Evolutionary conservation across 495 filamentous ascomycete genomes (phyloP).

Genomic region (Daldinia decipiens): DNA sequence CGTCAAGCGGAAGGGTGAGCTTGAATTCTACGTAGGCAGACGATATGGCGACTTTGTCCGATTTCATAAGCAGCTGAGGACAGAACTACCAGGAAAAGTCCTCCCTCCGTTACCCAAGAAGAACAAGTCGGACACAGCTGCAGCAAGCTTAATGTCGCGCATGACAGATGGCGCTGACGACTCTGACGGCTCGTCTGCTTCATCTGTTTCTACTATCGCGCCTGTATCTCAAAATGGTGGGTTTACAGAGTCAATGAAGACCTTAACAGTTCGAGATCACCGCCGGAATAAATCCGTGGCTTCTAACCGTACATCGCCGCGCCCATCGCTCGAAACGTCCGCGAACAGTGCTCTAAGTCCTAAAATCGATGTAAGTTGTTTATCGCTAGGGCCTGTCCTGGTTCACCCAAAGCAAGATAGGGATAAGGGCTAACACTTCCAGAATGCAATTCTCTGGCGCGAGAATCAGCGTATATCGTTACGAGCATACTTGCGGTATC

Average conservation of each 20-base stretch:
- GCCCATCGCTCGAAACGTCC: slow-evolving; percentile 50
- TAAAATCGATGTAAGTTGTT: slow-evolving; percentile 39
- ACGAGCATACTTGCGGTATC: slow-evolving; percentile 84
- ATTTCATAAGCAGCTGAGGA: slow-evolving; percentile 80
- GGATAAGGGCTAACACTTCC: slow-evolving; percentile 8
- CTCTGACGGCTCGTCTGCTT: slow-evolving; percentile 78
- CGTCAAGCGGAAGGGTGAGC: slow-evolving; percentile 75
- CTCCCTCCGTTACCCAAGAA: slow-evolving; percentile 89
- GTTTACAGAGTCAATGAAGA: slow-evolving; percentile 51
- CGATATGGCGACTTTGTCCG: slow-evolving; percentile 88
- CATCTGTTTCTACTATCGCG: slow-evolving; percentile 72
- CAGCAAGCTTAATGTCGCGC: slow-evolving; percentile 61
- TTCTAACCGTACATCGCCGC: slow-evolving; percentile 52
- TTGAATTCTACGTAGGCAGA: slow-evolving; percentile 80
- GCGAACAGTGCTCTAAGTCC: slow-evolving; percentile 29
- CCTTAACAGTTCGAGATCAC: slow-evolving; percentile 54
- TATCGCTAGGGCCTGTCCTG: not conserved
- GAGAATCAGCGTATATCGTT: slow-evolving; percentile 93
- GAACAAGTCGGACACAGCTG: slow-evolving; percentile 78
- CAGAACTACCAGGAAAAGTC: slow-evolving; percentile 90
- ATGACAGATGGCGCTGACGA: slow-evolving; percentile 66
- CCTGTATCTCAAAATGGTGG: slow-evolving; percentile 38
- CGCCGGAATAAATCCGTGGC: slow-evolving; percentile 47
- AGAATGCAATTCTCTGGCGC: slow-evolving; percentile 74
- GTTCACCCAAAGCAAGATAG: not conserved